Base-by-base conservation (phyloP, 129 eudicot species). In the Pulicaria dysenterica region DNA sequence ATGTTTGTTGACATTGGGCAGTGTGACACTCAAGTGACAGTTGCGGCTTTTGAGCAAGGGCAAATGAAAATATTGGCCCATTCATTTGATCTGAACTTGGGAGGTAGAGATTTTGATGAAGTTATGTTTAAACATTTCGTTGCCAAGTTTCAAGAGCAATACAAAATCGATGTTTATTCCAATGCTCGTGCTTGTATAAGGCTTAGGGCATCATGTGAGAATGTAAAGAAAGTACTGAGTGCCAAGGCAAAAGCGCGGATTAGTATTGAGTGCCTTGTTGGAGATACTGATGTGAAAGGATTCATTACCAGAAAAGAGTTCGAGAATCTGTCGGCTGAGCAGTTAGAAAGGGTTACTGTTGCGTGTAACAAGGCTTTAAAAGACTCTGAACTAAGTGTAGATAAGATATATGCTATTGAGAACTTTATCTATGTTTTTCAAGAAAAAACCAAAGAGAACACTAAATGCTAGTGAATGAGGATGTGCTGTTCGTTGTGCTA, bases 41-140 rank as follows among this genome's bases (percentile, higher is more conserved):
- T 92, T 79, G 89, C 82, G 2, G 83, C 89, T 7, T 92, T 92
- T 83, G 78, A 80, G 71, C 75, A 84, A 6, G 89, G 95, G 49
- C 63, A 66, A 45, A 85, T 92, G 94, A 85, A 73, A 58, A 69
- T 89, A 59, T 65, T 92, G 58, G 81, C 98, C 40, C 96, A 92
- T 73, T 82, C 90, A 16, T 92, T 73, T 70, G 98, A 92, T 75
- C 75, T 73, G 65, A 78, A 87, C 62, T 82, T 92, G 70, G 98
- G 98, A 48, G 98, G 91, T 51, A 71, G 98, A 70, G 93, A 92
- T 80, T 92, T 92, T 70, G 98, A 92, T 82, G 90, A 89, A 44
- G 86, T 89, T 59, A 65, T 92, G 38, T 85, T 83, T 15, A 76
- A 67, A 31, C 77, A 89, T 75, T 92, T 92, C 80, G 91, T 95